Evolutionary conservation across 1,139 yeast species (phyloP).

Genomic region (Spencermartinsiella ligniputridi): DNA sequence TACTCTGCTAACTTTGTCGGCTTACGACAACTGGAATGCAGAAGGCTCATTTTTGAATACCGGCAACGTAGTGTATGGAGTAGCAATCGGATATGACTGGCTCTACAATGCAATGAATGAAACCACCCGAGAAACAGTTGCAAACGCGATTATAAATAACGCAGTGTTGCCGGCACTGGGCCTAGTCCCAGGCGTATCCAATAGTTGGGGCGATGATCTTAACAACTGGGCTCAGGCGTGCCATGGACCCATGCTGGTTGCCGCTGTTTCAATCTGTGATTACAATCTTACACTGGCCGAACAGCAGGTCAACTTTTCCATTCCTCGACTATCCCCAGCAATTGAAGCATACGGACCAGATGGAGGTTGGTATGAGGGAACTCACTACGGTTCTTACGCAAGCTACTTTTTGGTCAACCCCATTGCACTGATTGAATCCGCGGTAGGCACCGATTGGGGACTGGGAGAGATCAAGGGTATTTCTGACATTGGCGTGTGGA

Average conservation of each 20-base stretch:
- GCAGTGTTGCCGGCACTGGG: slow-evolving; percentile 1
- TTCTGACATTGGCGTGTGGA: slow-evolving; percentile 5
- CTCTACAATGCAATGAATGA: slow-evolving; percentile 1
- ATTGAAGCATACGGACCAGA: slow-evolving; percentile 2
- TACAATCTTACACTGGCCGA: not conserved
- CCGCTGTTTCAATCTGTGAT: not conserved
- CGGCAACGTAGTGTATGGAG: not conserved
- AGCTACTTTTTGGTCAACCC: not conserved
- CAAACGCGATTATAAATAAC: not conserved
- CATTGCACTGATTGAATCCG: slow-evolving; percentile 31
- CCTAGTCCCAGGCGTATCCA: slow-evolving; percentile 1
- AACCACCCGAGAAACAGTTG: not conserved
- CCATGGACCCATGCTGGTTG: slow-evolving; percentile 1
- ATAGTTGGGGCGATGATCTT: not conserved
- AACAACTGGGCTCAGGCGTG: slow-evolving; percentile 5
- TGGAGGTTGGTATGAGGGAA: slow-evolving; percentile 3
- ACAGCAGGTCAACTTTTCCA: slow-evolving; percentile 1
- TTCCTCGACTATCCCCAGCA: not conserved
- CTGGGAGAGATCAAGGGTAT: slow-evolving; percentile 7
- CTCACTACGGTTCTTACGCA: slow-evolving; percentile 1
- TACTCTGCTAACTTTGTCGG: slow-evolving; percentile 1
- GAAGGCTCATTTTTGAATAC: slow-evolving; percentile 2
- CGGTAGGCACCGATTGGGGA: slow-evolving; percentile 3
- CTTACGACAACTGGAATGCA: slow-evolving; percentile 2
- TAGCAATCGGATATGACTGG: slow-evolving; percentile 3